Evolutionary conservation across 2,329 filamentous ascomycete genomes (phyloP), one percentile per base, ranked within the genome.

Genomic region (Aspergillus flavus): DNA sequence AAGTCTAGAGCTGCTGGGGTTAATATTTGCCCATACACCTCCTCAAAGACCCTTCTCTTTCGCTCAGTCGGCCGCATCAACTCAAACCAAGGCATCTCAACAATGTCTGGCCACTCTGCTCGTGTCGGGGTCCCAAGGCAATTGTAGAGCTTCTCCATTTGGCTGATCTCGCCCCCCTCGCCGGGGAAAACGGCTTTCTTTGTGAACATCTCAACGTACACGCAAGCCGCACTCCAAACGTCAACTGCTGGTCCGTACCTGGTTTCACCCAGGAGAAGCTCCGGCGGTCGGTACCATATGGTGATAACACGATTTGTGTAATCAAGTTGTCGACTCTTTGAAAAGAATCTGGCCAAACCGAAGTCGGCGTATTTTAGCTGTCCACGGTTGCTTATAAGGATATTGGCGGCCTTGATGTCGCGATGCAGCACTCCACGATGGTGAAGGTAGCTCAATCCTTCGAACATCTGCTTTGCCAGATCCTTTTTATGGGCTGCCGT

Each of bases 261-360:
- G 6, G 94, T 97, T 77, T 96, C 93, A 7, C 94, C 94, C 1
- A 97, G 85, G 0, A 97, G 82, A n/a, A 97, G 84, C 76, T 97
- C 94, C 0, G 94, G 93, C 0, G 93, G 92, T 4, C 94, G 88
- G 76, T 97, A 97, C 96, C 96, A 99, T 68, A 99, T 97, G 2
- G 95, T 99, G 75, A 99, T 97, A 71, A 99, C 96, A 41, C 95
- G 91, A 75, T 99, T 99, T 1, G 95, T 99, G 77, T 99, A 99
- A 76, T 99, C 94, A 54, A 96, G 86, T 76, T 95, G 92, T 64
- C 91, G 89, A 57, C 91, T 89, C 76, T 99, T 99, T 39, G 93
- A 92, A 74, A 97, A 99, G 79, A 99, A 99, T 43, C 96, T 90
- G 14, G 95, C 95, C 16, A 99, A 86, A 23, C 95, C 95, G 77